These are phyloP conservation scores for Quercus tomentella DNA, from an alignment of 331 rosid species.

Conservation along the genomic window DNA sequence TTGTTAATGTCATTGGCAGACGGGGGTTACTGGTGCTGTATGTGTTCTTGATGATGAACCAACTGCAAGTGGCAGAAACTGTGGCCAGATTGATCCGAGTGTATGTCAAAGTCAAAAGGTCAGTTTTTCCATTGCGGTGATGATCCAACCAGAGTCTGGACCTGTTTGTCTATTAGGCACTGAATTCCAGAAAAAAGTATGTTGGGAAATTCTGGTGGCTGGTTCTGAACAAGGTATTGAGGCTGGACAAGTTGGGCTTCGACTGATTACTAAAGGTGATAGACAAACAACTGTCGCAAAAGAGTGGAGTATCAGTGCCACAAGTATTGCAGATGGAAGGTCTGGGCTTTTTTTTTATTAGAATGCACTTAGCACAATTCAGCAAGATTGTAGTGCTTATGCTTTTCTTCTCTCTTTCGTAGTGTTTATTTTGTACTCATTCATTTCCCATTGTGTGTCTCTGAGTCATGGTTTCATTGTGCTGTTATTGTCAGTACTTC, in stretches of 20 bases:
- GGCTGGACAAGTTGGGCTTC: constrained; percentile 99
- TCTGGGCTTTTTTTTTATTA: constrained; percentile 28
- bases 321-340: constrained; percentile 99
- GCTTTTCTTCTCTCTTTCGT: neutral
- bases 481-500: neutral
- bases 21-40: constrained; percentile 80
- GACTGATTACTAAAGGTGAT: constrained; percentile 96
- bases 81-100: constrained; percentile 76
- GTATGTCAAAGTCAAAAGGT: constrained; percentile 82
- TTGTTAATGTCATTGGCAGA: constrained; percentile 53
- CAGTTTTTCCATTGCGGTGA: constrained; percentile 76
- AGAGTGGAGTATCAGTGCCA: constrained; percentile 95
- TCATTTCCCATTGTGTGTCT: constrained; percentile 1
- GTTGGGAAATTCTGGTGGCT: constrained; percentile 99
- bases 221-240: constrained; percentile 99
- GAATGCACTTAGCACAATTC: constrained; percentile 1
- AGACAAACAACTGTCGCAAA: constrained; percentile 89
- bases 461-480: neutral
- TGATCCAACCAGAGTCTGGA: constrained; percentile 98
- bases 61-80: constrained; percentile 78
- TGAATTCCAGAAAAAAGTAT: constrained; percentile 78
- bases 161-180: constrained; percentile 97
- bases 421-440: neutral
- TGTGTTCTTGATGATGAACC: constrained; percentile 98
- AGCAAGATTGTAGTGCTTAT: neutral